Conservation (phyloP, 2,329 filamentous ascomycete species). For the Cercospora zeae-maydis region DNA sequence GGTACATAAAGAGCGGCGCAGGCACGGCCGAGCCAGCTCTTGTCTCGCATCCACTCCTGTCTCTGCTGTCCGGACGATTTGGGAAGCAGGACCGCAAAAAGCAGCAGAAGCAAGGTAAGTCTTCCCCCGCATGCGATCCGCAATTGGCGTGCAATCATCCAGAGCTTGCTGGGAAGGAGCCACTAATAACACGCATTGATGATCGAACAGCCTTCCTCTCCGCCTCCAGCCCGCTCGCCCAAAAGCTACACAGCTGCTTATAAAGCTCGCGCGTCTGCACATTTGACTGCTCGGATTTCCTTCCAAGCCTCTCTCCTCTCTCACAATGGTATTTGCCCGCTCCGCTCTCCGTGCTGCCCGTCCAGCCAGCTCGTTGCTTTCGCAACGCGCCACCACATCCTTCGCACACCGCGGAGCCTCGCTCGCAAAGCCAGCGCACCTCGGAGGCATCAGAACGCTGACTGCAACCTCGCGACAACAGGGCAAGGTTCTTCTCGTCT, state of each 20-base stretch:
- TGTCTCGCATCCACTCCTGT: not conserved
- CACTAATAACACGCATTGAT: constrained; percentile 16
- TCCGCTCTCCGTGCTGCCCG: constrained; percentile 57
- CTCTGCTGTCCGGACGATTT: not conserved
- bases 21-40: not conserved
- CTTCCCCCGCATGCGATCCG: constrained; percentile 13
- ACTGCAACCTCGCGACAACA: constrained; percentile 65
- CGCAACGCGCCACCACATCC: constrained; percentile 39
- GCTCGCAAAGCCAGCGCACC: constrained; percentile 41
- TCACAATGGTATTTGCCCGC: constrained; percentile 60
- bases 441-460: constrained; percentile 57
- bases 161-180: constrained; percentile 11
- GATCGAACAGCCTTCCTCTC: constrained; percentile 13
- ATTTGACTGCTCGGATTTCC: not conserved
- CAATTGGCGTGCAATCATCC: constrained; percentile 8
- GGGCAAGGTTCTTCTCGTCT: constrained; percentile 92
- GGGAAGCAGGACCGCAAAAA: not conserved
- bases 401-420: constrained; percentile 41
- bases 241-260: constrained; percentile 12
- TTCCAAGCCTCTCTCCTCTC: constrained; percentile 10
- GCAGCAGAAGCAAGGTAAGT: constrained; percentile 10
- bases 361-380: constrained; percentile 49
- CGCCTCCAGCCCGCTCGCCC: constrained; percentile 8
- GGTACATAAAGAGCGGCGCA: constrained; percentile 11
- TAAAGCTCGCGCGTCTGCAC: constrained; percentile 8